A percentile compares a stretch with the other conserved stretches of the same genome.
Evolutionary conservation across 2,329 filamentous ascomycete genomes (phyloP).

Genomic region (Diplocarpon rosae): DNA sequence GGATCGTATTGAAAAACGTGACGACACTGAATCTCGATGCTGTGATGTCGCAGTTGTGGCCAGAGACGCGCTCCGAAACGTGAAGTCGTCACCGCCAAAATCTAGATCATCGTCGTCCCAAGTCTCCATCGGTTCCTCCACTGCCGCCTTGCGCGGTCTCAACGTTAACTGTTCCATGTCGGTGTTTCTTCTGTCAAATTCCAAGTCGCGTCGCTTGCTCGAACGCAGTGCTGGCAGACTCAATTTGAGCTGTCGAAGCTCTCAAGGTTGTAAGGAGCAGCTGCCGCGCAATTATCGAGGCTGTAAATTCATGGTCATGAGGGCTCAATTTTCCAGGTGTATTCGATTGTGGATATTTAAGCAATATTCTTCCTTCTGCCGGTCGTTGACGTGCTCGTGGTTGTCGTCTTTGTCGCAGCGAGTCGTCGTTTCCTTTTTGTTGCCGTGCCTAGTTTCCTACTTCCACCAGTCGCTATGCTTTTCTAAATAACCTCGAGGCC

Average conservation of each 20-base stretch:
- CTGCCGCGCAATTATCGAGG: constrained; percentile 15
- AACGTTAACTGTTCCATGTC: constrained; percentile 26
- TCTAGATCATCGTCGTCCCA: constrained; percentile 73
- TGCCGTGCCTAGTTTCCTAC: constrained; percentile 2
- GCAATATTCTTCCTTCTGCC: not conserved
- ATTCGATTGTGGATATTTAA: constrained; percentile 6
- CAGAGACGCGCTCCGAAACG: constrained; percentile 38
- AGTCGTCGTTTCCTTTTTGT: constrained; percentile 2
- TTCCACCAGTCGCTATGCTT: constrained; percentile 5
- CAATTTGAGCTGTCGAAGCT: constrained; percentile 4
- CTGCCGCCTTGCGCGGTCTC: constrained; percentile 27
- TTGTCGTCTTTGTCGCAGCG: constrained; percentile 1
- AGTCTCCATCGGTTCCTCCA: constrained; percentile 56
- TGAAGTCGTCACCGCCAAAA: constrained; percentile 56
- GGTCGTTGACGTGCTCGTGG: not conserved
- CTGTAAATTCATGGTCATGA: constrained; percentile 21
- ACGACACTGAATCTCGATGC: constrained; percentile 69
- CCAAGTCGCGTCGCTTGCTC: constrained; percentile 1
- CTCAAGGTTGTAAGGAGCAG: constrained; percentile 10
- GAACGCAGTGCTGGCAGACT: not conserved
- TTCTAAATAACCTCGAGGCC: not conserved
- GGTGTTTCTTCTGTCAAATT: not conserved
- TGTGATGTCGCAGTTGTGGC: constrained; percentile 37
- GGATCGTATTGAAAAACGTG: constrained; percentile 69
- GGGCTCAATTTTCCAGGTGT: not conserved